phyloP scores from a whole-genome alignment of 2,329 filamentous ascomycete genomes.

The Coniella lustricola region DNA sequence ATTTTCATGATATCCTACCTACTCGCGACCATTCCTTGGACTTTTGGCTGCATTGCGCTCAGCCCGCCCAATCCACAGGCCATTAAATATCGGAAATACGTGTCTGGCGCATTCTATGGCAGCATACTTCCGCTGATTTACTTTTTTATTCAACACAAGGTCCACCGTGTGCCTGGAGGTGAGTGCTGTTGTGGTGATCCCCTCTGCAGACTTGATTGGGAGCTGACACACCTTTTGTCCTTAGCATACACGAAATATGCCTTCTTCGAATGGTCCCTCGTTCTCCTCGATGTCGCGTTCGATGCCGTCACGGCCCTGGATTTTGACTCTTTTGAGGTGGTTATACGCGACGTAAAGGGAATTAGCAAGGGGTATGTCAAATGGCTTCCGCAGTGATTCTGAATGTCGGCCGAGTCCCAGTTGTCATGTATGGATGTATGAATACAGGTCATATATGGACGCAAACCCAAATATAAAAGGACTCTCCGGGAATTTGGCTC shows the following conservation, averaged over 20 bases:
- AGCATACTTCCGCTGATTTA: slow-evolving; percentile 87
- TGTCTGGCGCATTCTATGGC: slow-evolving; percentile 80
- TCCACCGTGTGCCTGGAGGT: slow-evolving; percentile 91
- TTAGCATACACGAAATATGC: slow-evolving; percentile 93
- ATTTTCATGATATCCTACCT: slow-evolving; percentile 99
- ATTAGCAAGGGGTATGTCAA: slow-evolving; percentile 96
- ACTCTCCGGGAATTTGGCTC: slow-evolving; percentile 23
- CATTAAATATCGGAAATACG: slow-evolving; percentile 80
- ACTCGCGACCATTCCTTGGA: slow-evolving; percentile 92
- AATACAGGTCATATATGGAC: neutral
- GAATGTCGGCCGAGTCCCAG: neutral
- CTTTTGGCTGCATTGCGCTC: slow-evolving; percentile 76
- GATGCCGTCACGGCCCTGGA: slow-evolving; percentile 91
- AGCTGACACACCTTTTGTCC: slow-evolving; percentile 6
- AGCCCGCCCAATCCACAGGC: slow-evolving; percentile 79
- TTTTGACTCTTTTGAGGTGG: slow-evolving; percentile 81
- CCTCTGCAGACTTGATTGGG: neutral
- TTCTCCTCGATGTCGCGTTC: slow-evolving; percentile 92
- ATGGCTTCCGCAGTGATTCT: slow-evolving; percentile 79
- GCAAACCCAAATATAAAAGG: neutral
- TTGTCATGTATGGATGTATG: slow-evolving; percentile 16
- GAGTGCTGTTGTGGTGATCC: slow-evolving; percentile 27
- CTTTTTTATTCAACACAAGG: slow-evolving; percentile 98
- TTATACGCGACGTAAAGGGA: slow-evolving; percentile 83
- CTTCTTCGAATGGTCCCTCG: slow-evolving; percentile 95